Base-by-base conservation (phyloP, 371 early-diverging fungal species). In the Coemansia sp. region DNA sequence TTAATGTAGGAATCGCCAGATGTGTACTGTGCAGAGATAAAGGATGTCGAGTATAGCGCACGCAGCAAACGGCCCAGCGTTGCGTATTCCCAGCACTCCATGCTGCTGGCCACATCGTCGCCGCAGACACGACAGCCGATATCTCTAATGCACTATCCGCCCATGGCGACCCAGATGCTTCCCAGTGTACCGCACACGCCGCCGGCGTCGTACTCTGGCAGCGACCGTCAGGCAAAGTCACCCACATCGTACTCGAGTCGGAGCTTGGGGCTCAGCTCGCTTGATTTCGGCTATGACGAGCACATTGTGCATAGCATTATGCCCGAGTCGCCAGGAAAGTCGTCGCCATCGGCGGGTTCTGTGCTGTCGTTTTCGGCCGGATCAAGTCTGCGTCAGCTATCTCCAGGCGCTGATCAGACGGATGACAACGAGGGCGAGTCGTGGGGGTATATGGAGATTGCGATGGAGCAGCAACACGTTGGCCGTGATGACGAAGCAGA, bases 201-300 rank as follows among this genome's bases (percentile, higher is more conserved):
- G n/a, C 51, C 66, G n/a, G 34, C 48, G 7, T 48, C 65, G 27
- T 42, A 13, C 21, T 48, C 42, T 2, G 52, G 52, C 13, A 56
- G 55, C 29, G 31, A 37, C 31, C 21, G 27, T 0, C 37, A 37
- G 37, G 40, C 37, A 39, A 65, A 58, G 26, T 73, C 73, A 10
- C 69, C 71, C 10, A 54, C 63, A 14, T 52, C 63, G 7, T 74
- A 59, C 21, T 74, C 74, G 11, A 74, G 74, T 61, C 61, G 61
- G 21, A 74, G 74, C 57, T 61, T 74, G 3, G 74, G 74, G 8
- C 63, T 74, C 5, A 40, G 51, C 29, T 54, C 63, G 50, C 66
- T 74, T 1, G 70, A 74, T 26, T 74, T 74, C 60, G 70, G 64
- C 18, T 74, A 74, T 51, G 59, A 59, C 52, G 59, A 70, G 48